Evolutionary conservation across 2,329 filamentous ascomycete species (phyloP).

Genomic region (Fusarium foetens): DNA sequence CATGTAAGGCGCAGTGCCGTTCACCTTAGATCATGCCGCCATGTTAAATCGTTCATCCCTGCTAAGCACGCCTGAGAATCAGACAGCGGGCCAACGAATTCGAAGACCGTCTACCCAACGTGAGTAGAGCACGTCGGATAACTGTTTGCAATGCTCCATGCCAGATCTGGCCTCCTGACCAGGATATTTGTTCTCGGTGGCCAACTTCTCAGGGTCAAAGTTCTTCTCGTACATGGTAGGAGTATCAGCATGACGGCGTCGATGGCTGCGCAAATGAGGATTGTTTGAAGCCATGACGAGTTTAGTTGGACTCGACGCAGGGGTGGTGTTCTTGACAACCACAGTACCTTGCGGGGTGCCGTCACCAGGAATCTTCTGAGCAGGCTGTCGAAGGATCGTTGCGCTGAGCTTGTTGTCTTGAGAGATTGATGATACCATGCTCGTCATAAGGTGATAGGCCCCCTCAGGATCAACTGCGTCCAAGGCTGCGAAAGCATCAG

Average conservation of each 20-base stretch:
- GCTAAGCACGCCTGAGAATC: background rate
- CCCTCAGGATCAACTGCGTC: constrained; percentile 92
- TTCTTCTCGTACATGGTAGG: constrained; percentile 56
- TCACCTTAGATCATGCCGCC: background rate
- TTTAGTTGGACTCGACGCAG: constrained; percentile 65
- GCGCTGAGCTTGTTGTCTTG: constrained; percentile 72
- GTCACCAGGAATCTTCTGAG: constrained; percentile 54
- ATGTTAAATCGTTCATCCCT: background rate
- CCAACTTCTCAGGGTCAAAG: constrained; percentile 59
- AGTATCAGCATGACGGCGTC: constrained; percentile 67
- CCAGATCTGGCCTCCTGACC: constrained; percentile 69
- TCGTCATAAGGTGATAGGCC: constrained; percentile 83
- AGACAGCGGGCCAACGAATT: constrained; percentile 69
- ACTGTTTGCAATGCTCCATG: constrained; percentile 91
- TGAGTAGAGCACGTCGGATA: constrained; percentile 90
- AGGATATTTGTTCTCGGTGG: constrained; percentile 64
- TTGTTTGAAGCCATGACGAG: constrained; percentile 83
- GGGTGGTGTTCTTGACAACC: constrained; percentile 64
- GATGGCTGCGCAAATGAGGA: constrained; percentile 83
- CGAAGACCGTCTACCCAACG: constrained; percentile 89
- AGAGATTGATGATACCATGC: constrained; percentile 78
- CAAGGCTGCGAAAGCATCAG: constrained; percentile 85
- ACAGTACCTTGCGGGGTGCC: constrained; percentile 65
- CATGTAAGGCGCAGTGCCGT: background rate
- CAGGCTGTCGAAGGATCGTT: constrained; percentile 57